Evolutionary conservation across 768 basidiomycete genomes (phyloP).

Genomic region (Panellus pusillus): DNA sequence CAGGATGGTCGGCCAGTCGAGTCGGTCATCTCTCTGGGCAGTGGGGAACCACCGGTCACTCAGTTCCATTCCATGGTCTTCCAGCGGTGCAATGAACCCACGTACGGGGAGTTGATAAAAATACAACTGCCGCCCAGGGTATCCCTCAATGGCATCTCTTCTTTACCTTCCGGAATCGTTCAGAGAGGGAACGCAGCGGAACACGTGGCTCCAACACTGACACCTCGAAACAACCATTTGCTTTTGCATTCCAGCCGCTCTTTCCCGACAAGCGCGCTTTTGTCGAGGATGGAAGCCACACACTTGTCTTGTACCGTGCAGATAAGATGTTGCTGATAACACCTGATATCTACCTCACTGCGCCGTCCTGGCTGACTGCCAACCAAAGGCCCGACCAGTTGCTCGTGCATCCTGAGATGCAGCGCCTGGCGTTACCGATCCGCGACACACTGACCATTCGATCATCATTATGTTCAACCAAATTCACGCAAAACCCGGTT

Average conservation of each 20-base stretch:
- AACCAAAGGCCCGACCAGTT: slow-evolving; percentile 65
- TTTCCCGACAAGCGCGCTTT: slow-evolving; percentile 76
- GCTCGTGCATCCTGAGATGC: slow-evolving; percentile 56
- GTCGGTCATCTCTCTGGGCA: slow-evolving; percentile 75
- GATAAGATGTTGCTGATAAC: slow-evolving; percentile 65
- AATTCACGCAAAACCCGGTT: slow-evolving; percentile 87
- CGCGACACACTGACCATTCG: slow-evolving; percentile 81
- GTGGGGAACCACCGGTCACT: slow-evolving; percentile 78
- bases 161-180: slow-evolving; percentile 87
- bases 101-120: slow-evolving; percentile 92
- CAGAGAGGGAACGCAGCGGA: slow-evolving; percentile 46
- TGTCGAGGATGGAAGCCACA: slow-evolving; percentile 88
- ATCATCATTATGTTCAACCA: slow-evolving; percentile 89
- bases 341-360: slow-evolving; percentile 70
- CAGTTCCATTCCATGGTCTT: slow-evolving; percentile 92
- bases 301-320: slow-evolving; percentile 78
- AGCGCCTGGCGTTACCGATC: slow-evolving; percentile 64
- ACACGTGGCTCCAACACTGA: slow-evolving; percentile 37
- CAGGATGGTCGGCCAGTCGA: slow-evolving; percentile 68
- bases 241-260: slow-evolving; percentile 89
- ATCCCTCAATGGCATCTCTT: slow-evolving; percentile 87
- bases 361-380: slow-evolving; percentile 57
- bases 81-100: slow-evolving; percentile 82
- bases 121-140: slow-evolving; percentile 67
- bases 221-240: slow-evolving; percentile 73